Conservation (phyloP, 352 stramenopile genomes). For the Phytophthora ohioensis region DNA sequence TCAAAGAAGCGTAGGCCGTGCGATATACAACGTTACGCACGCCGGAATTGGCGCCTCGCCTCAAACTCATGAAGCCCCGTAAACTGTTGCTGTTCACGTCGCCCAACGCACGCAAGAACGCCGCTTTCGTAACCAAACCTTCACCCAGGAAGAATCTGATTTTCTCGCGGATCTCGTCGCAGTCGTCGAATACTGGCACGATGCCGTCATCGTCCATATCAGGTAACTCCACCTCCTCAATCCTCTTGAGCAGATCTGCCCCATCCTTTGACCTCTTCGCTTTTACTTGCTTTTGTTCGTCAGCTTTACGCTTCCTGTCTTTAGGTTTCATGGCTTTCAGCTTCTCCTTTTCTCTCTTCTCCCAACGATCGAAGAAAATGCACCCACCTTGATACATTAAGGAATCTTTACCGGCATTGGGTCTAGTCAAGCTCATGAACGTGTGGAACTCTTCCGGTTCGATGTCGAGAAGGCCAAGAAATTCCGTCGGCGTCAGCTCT, state of each 20-base stretch:
- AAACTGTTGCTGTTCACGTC: constrained; percentile 57
- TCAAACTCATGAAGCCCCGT: constrained; percentile 50
- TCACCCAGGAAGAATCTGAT: constrained; percentile 45
- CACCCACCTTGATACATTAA: constrained; percentile 39
- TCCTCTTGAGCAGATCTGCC: constrained; percentile 38
- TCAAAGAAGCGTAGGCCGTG: constrained; percentile 61
- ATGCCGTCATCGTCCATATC: constrained; percentile 32
- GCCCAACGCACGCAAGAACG: constrained; percentile 37
- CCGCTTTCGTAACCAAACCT: constrained; percentile 46
- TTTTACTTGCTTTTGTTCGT: constrained; percentile 11
- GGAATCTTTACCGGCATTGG: constrained; percentile 39
- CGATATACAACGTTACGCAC: constrained; percentile 56
- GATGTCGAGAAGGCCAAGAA: constrained; percentile 41
- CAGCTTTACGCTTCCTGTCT: constrained; percentile 28
- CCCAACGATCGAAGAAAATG: constrained; percentile 48
- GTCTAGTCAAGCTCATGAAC: constrained; percentile 54
- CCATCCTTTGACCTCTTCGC: constrained; percentile 40
- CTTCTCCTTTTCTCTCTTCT: constrained; percentile 26
- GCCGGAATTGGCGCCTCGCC: constrained; percentile 49
- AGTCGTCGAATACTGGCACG: constrained; percentile 59
- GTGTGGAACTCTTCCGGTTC: constrained; percentile 49
- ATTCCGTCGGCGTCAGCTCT: constrained; percentile 56
- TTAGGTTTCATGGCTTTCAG: constrained; percentile 19
- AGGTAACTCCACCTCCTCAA: constrained; percentile 44
- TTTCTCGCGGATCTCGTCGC: constrained; percentile 59